Evolutionary conservation across 1,284 basidiomycete species (phyloP).

Genomic region (Tetrapyrgos nigripes): DNA sequence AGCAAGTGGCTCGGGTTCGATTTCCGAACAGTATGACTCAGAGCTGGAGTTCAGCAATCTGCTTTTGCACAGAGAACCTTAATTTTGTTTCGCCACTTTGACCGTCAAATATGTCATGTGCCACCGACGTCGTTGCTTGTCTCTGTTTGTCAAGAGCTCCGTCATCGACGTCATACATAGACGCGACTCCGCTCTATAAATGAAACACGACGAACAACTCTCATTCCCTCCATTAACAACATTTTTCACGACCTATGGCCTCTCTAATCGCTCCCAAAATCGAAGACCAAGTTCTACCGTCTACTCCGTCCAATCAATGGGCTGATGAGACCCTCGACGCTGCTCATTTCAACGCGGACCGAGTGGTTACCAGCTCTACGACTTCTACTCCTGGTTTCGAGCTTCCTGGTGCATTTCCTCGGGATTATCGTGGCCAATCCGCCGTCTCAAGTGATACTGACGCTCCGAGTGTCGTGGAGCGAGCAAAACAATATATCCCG

Average conservation of each 20-base stretch:
- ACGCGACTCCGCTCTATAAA: not conserved
- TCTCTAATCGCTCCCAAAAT: conserved; percentile 13
- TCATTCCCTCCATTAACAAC: not conserved
- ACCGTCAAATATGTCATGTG: not conserved
- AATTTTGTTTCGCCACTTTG: too few species aligned
- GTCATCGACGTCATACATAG: conserved; percentile 2
- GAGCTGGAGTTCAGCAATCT: too few species aligned
- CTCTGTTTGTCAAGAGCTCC: not conserved
- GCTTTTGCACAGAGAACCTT: too few species aligned
- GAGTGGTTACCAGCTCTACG: conserved; percentile 3
- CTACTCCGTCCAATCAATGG: conserved; percentile 33
- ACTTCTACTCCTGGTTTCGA: conserved; percentile 27
- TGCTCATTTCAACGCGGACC: not conserved
- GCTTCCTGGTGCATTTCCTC: conserved; percentile 36
- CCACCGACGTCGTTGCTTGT: not conserved
- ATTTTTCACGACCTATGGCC: not conserved
- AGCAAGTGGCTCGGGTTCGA: conserved; percentile 18
- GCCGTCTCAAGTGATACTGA: not conserved
- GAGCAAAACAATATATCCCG: conserved; percentile 26
- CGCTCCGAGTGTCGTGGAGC: conserved; percentile 15
- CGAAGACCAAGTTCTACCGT: conserved; percentile 19
- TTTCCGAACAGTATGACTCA: too few species aligned
- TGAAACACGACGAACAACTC: too few species aligned
- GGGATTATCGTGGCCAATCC: conserved; percentile 1
- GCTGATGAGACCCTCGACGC: conserved; percentile 23